phyloP scores from a whole-genome alignment of 495 filamentous ascomycete species.

The Podospora appendiculata region DNA sequence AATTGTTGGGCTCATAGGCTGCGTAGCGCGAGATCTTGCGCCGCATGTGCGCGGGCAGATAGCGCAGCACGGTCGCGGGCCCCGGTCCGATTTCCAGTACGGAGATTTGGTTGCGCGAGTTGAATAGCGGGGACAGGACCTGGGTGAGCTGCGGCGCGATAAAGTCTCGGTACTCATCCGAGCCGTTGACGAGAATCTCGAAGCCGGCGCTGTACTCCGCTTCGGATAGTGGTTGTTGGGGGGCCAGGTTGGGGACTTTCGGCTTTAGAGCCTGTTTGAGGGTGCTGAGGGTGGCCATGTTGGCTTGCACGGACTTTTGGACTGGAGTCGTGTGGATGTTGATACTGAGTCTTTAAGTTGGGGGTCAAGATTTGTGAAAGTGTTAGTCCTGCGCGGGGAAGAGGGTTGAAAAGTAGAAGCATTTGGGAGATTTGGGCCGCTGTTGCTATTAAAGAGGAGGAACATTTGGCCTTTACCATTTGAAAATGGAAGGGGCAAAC shows the following conservation, averaged over 20 bases:
- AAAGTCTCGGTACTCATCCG: constrained; percentile 48
- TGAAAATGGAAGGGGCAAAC: too few species aligned
- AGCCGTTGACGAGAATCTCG: constrained; percentile 35
- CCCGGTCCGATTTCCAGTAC: constrained; percentile 57
- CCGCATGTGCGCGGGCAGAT: constrained; percentile 39
- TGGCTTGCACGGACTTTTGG: too few species aligned
- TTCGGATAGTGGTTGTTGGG: constrained; percentile 42
- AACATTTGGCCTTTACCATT: too few species aligned
- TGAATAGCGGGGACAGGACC: constrained; percentile 41
- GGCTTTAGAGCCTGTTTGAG: neutral
- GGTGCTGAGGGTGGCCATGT: neutral
- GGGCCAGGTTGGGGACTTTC: neutral
- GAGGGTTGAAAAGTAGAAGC: too few species aligned
- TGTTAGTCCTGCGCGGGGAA: too few species aligned
- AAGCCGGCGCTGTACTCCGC: constrained; percentile 47
- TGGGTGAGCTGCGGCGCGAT: constrained; percentile 49
- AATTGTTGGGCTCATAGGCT: constrained; percentile 50
- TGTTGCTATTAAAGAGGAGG: too few species aligned
- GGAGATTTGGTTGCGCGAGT: constrained; percentile 40
- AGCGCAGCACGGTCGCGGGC: constrained; percentile 46
- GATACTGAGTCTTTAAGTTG: too few species aligned
- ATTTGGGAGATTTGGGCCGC: too few species aligned
- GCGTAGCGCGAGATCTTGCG: constrained; percentile 41
- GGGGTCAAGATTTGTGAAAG: too few species aligned
- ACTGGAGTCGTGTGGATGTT: too few species aligned